Percentiles rank a stretch among this genome's conserved stretches.
Evolutionary conservation across 2,329 filamentous ascomycete genomes (phyloP).

Genomic region (Alternaria atra): DNA sequence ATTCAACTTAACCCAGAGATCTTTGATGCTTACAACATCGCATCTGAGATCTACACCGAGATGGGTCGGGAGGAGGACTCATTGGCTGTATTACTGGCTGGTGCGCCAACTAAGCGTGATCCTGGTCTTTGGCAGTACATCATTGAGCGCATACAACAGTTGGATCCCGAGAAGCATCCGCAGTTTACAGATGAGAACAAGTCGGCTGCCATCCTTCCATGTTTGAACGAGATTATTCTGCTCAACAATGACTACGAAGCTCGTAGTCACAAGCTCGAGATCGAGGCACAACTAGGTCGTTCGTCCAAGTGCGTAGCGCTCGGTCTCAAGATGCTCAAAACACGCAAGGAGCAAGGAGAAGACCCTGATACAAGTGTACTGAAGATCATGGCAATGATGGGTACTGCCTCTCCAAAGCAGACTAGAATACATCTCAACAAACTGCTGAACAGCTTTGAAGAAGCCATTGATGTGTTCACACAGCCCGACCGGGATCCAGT

Average conservation of each 20-base stretch:
- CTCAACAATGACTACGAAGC: slow-evolving; percentile 63
- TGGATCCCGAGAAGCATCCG: slow-evolving; percentile 49
- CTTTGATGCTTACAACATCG: slow-evolving; percentile 67
- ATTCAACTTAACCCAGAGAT: slow-evolving; percentile 66
- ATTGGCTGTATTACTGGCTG: slow-evolving; percentile 64
- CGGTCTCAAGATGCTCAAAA: slow-evolving; percentile 64
- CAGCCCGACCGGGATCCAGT: slow-evolving; percentile 53
- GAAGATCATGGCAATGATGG: slow-evolving; percentile 65
- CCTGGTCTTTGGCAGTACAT: slow-evolving; percentile 66
- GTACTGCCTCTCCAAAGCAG: slow-evolving; percentile 60
- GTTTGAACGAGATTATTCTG: slow-evolving; percentile 59
- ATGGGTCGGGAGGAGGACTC: slow-evolving; percentile 66
- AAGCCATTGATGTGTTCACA: slow-evolving; percentile 60
- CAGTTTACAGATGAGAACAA: slow-evolving; percentile 40
- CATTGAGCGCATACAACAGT: slow-evolving; percentile 62
- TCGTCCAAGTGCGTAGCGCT: slow-evolving; percentile 44
- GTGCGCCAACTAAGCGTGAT: slow-evolving; percentile 66
- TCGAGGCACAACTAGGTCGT: slow-evolving; percentile 60
- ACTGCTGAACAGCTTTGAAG: slow-evolving; percentile 62
- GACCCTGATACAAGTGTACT: slow-evolving; percentile 61
- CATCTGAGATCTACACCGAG: slow-evolving; percentile 66
- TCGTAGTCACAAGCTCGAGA: slow-evolving; percentile 64
- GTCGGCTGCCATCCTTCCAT: slow-evolving; percentile 40
- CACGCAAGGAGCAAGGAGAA: slow-evolving; percentile 55
- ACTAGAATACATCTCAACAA: slow-evolving; percentile 57